These are phyloP conservation scores for Malus sieversii DNA, from an alignment of 306 rosid genomes.

Conservation along the genomic window DNA sequence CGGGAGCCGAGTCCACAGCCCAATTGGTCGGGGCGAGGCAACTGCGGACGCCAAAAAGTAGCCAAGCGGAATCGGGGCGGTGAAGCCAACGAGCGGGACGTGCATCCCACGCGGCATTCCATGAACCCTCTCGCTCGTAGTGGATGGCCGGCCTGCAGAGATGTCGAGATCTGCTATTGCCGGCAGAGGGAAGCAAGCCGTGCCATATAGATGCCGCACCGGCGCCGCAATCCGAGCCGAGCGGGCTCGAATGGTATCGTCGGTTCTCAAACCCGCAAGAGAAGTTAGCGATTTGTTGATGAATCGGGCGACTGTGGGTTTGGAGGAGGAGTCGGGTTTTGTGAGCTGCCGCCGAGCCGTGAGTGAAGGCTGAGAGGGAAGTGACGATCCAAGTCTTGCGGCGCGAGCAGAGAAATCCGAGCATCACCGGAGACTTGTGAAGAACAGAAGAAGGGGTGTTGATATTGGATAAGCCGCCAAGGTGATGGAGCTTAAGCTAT, in stretches of 20 bases:
- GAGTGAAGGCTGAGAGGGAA: slow-evolving; percentile 36
- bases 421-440: slow-evolving; percentile 36
- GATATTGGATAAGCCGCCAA: slow-evolving; percentile 10
- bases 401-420: slow-evolving; percentile 49
- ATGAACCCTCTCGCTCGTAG: slow-evolving; percentile 74
- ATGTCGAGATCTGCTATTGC: slow-evolving; percentile 15
- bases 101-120: slow-evolving; percentile 91
- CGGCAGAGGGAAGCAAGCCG: slow-evolving; percentile 51
- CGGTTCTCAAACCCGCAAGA: background rate
- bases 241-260: slow-evolving; percentile 42
- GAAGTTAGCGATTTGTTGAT: slow-evolving; percentile 6
- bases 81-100: slow-evolving; percentile 97
- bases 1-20: slow-evolving; percentile 16
- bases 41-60: slow-evolving; percentile 76
- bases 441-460: background rate
- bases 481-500: slow-evolving; percentile 26
- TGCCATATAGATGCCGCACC: slow-evolving; percentile 87
- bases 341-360: slow-evolving; percentile 37
- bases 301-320: slow-evolving; percentile 1
- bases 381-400: slow-evolving; percentile 50
- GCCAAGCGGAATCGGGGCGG: slow-evolving; percentile 80
- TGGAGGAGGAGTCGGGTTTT: slow-evolving; percentile 16
- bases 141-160: slow-evolving; percentile 20
- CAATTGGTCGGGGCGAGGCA: slow-evolving; percentile 59
- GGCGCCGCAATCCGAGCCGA: slow-evolving; percentile 9